These are phyloP conservation scores for Gaultheria prostrata DNA, from an alignment of 148 eudicot species.

Conservation along the genomic window DNA sequence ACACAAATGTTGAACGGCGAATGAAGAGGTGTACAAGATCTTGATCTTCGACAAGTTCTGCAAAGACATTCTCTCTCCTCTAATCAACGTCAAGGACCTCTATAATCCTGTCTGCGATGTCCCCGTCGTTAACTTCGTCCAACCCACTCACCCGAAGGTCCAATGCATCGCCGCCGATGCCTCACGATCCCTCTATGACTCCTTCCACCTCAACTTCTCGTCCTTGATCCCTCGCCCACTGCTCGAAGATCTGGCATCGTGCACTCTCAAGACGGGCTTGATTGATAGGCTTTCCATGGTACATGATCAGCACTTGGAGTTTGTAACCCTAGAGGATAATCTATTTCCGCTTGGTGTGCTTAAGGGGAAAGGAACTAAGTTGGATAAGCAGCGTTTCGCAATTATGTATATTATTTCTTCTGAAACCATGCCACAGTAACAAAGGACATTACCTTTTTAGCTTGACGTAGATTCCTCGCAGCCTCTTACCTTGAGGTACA, in stretches of 20 bases:
- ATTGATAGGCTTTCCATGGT: slow-evolving; percentile 70
- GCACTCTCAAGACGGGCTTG: slow-evolving; percentile 52
- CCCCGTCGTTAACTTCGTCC: slow-evolving; percentile 86
- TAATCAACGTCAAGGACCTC: slow-evolving; percentile 85
- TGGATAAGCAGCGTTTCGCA: slow-evolving; percentile 90
- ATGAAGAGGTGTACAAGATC: slow-evolving; percentile 93
- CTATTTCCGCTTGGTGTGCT: slow-evolving; percentile 81
- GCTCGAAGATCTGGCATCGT: slow-evolving; percentile 80
- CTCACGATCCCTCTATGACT: slow-evolving; percentile 54
- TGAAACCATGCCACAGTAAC: slow-evolving; percentile 66
- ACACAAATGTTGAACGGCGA: slow-evolving; percentile 83
- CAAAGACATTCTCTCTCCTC: slow-evolving; percentile 80
- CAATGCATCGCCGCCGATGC: slow-evolving; percentile 69
- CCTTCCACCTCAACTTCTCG: slow-evolving; percentile 82
- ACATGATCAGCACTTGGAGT: slow-evolving; percentile 93
- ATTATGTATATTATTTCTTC: slow-evolving; percentile 83
- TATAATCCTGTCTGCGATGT: slow-evolving; percentile 81
- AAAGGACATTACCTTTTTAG: too few species aligned
- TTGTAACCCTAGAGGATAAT: slow-evolving; percentile 79
- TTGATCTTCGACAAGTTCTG: slow-evolving; percentile 81
- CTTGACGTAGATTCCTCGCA: too few species aligned
- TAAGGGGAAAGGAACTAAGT: slow-evolving; percentile 78
- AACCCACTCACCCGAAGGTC: slow-evolving; percentile 51
- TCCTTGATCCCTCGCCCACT: slow-evolving; percentile 71
- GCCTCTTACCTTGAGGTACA: too few species aligned